Evolutionary conservation across 306 rosid species (phyloP).

Genomic region (Cyclanthera cordifolia): DNA sequence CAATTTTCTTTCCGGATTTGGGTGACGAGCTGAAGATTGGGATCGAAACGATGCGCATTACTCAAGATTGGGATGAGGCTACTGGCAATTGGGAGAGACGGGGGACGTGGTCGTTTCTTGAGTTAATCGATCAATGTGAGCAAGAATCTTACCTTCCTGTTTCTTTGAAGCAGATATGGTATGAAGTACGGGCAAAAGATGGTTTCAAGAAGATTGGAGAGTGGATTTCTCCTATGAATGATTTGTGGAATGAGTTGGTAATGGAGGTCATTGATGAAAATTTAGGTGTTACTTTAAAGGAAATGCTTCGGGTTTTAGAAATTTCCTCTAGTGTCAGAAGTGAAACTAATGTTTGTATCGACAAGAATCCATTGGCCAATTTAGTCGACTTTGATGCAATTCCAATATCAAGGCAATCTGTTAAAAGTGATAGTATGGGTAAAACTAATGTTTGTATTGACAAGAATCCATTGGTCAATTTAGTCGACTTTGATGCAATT

Average conservation of each 20-base stretch:
- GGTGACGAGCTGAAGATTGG: constrained; percentile 53
- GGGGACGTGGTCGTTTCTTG: constrained; percentile 64
- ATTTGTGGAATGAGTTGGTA: constrained; percentile 47
- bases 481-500: constrained; percentile 11
- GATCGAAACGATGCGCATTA: constrained; percentile 35
- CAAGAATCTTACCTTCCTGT: constrained; percentile 27
- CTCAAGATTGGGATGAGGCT: constrained; percentile 66
- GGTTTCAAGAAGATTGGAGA: constrained; percentile 36
- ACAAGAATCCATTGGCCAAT: constrained; percentile 6
- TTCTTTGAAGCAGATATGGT: constrained; percentile 80
- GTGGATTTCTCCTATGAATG: constrained; percentile 48
- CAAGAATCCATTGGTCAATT: constrained; percentile 4
- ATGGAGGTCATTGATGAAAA: constrained; percentile 39
- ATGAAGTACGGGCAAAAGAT: constrained; percentile 34
- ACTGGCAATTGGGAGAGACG: constrained; percentile 45
- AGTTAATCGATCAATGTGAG: constrained; percentile 50
- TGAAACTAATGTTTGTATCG: constrained; percentile 16
- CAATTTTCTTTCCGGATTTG: constrained; percentile 62
- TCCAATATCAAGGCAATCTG: constrained; percentile 2
- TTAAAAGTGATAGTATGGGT: constrained; percentile 9
- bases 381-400: constrained; percentile 10
- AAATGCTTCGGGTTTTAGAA: constrained; percentile 21
- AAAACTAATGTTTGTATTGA: constrained; percentile 13
- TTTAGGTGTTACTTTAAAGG: constrained; percentile 23
- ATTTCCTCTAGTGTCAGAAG: constrained; percentile 15